These are phyloP conservation scores for Biscutella laevigata DNA, from an alignment of 441 rosid genomes.

Conservation along the genomic window DNA sequence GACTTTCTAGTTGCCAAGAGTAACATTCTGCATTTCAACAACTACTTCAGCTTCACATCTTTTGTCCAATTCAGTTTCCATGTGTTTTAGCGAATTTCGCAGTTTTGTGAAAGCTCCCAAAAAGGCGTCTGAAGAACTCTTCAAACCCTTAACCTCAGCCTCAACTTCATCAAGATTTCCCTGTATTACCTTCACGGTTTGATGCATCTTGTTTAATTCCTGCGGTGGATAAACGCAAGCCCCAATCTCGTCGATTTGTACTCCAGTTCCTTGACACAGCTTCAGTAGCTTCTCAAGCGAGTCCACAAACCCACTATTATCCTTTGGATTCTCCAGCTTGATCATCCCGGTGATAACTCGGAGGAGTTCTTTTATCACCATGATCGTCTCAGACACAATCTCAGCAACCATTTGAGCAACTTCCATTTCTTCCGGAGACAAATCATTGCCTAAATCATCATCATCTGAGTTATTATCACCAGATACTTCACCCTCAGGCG, in stretches of 20 bases:
- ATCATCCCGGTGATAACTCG: slow-evolving; percentile 65
- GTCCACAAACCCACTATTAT: slow-evolving; percentile 42
- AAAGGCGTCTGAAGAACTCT: slow-evolving; percentile 40
- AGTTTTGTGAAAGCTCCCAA: slow-evolving; percentile 38
- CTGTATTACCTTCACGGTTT: slow-evolving; percentile 33
- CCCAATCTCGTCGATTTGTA: slow-evolving; percentile 72
- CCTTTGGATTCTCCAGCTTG: slow-evolving; percentile 54
- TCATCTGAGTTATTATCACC: slow-evolving; percentile 27
- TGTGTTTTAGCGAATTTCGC: slow-evolving; percentile 35
- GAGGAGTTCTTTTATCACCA: slow-evolving; percentile 65
- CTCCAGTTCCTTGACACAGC: slow-evolving; percentile 51
- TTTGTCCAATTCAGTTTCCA: slow-evolving; percentile 37
- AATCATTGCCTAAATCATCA: slow-evolving; percentile 54
- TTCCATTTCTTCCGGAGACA: slow-evolving; percentile 85
- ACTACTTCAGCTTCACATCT: slow-evolving; percentile 30
- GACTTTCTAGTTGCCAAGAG: slow-evolving; percentile 32
- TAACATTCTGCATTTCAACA: slow-evolving; percentile 41
- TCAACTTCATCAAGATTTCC: slow-evolving; percentile 28
- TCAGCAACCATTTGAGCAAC: slow-evolving; percentile 47
- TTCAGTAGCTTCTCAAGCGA: slow-evolving; percentile 68
- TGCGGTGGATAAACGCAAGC: slow-evolving; percentile 90
- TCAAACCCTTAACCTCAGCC: slow-evolving; percentile 36
- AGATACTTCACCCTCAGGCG: slow-evolving; percentile 27
- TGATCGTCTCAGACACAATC: slow-evolving; percentile 51
- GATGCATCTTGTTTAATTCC: slow-evolving; percentile 45